These are phyloP conservation scores for Chaetomium sp. DNA, from an alignment of 2,329 filamentous ascomycete genomes.

Conservation along the genomic window DNA sequence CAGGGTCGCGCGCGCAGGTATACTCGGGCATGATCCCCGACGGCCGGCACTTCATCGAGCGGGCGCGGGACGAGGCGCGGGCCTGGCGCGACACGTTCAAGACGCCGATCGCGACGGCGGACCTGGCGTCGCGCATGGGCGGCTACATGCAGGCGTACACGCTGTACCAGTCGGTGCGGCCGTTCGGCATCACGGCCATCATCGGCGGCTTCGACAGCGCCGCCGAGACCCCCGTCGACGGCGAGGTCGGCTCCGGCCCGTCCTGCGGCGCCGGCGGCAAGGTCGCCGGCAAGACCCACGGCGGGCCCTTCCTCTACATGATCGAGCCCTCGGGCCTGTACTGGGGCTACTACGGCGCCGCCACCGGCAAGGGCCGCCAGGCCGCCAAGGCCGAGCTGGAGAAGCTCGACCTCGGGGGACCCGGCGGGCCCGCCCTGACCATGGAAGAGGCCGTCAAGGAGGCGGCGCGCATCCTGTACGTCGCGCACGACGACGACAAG, in stretches of 20 bases:
- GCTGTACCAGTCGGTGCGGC: conserved; percentile 92
- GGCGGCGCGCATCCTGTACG: conserved; percentile 94
- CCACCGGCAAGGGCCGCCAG: conserved; percentile 95
- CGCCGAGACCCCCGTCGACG: conserved; percentile 81
- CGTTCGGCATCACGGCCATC: conserved; percentile 95
- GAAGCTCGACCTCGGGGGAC: conserved; percentile 86
- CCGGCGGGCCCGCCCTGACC: conserved; percentile 63
- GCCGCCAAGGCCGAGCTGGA: conserved; percentile 97
- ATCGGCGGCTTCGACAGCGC: conserved; percentile 92
- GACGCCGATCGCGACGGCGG: conserved; percentile 83
- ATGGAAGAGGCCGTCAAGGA: conserved; percentile 91
- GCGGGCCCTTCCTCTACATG: conserved; percentile 96
- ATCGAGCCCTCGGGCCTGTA: conserved; percentile 96
- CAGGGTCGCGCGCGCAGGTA: conserved; percentile 58
- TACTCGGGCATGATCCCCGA: conserved; percentile 94
- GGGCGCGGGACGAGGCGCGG: conserved; percentile 89
- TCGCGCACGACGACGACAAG: conserved; percentile 98
- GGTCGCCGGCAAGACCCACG: conserved; percentile 70
- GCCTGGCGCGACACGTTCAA: conserved; percentile 94
- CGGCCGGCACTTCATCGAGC: conserved; percentile 90
- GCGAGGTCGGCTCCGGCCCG: conserved; percentile 83
- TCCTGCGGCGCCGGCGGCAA: conserved; percentile 81
- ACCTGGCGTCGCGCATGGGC: conserved; percentile 90
- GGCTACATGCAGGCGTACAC: conserved; percentile 97
- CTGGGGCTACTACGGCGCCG: conserved; percentile 99